These are phyloP conservation scores for Dothideomycetidae sp. DNA, from an alignment of 2,329 filamentous ascomycete genomes.

Conservation along the genomic window DNA sequence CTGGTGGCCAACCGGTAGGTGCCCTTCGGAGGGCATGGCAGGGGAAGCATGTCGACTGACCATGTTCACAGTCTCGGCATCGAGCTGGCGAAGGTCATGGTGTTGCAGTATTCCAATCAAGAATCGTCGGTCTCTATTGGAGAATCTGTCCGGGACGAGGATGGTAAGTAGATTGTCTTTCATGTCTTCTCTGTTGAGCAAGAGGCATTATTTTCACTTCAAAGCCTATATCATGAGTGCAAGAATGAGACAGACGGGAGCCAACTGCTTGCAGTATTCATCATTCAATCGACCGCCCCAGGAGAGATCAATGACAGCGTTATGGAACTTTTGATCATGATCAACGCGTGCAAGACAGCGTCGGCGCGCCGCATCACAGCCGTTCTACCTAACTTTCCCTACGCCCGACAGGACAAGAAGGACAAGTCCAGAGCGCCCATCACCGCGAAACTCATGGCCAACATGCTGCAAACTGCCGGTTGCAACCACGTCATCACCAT, in stretches of 20 bases:
- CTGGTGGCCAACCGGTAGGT: conserved; percentile 51
- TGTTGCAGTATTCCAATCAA: conserved; percentile 73
- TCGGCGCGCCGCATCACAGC: conserved; percentile 85
- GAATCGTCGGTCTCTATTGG: conserved; percentile 86
- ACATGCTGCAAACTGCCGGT: conserved; percentile 91
- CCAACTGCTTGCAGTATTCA: conserved; percentile 53
- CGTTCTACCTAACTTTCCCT: conserved; percentile 91
- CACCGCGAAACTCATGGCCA: conserved; percentile 86
- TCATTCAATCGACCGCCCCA: conserved; percentile 84
- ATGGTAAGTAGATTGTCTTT: conserved; percentile 42
- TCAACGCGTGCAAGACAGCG: conserved; percentile 81
- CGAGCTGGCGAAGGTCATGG: conserved; percentile 64
- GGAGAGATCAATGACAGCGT: conserved; percentile 96
- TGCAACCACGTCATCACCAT: conserved; percentile 92
- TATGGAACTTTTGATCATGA: conserved; percentile 98
- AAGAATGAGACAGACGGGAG: not conserved
- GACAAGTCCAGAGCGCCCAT: conserved; percentile 93
- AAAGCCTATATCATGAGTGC: too few relatives aligned
- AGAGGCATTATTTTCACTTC: too few relatives aligned
- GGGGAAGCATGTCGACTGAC: conserved; percentile 4
- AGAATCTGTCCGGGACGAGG: conserved; percentile 91
- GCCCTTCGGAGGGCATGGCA: conserved; percentile 8
- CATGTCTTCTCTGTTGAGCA: not conserved
- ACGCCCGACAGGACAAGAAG: conserved; percentile 95
- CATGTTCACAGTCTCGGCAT: conserved; percentile 50